phyloP scores from a whole-genome alignment of 1,284 basidiomycete genomes.

The Leccinum fallax region DNA sequence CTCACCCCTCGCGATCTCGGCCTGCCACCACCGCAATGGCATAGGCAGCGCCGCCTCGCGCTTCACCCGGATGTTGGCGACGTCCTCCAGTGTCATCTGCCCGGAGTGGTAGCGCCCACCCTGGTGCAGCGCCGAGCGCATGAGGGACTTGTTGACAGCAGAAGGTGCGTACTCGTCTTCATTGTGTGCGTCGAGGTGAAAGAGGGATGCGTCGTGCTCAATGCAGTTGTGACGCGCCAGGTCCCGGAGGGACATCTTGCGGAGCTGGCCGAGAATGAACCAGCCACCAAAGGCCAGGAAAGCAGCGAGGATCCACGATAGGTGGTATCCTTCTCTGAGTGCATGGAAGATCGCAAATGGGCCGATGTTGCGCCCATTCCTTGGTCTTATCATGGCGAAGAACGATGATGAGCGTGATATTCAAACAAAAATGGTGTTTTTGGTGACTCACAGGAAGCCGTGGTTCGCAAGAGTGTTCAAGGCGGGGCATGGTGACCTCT shows the following conservation, averaged over 20 bases:
- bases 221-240: slow-evolving; percentile 46
- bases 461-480: slow-evolving; percentile 50
- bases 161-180: slow-evolving; percentile 36
- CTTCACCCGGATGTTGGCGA: slow-evolving; percentile 48
- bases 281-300: slow-evolving; percentile 35
- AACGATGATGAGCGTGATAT: background rate
- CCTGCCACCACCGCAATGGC: slow-evolving; percentile 46
- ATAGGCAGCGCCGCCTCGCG: slow-evolving; percentile 42
- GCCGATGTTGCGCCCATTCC: slow-evolving; percentile 35
- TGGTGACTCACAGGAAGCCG: slow-evolving; percentile 41
- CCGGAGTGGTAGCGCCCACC: slow-evolving; percentile 17
- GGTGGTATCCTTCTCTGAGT: slow-evolving; percentile 38
- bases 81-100: slow-evolving; percentile 38
- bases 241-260: slow-evolving; percentile 39
- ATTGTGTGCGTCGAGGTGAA: slow-evolving; percentile 39
- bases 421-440: background rate
- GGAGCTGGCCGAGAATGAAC: slow-evolving; percentile 32
- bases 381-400: slow-evolving; percentile 32
- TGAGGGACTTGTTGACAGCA: slow-evolving; percentile 22
- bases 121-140: slow-evolving; percentile 27
- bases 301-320: slow-evolving; percentile 37
- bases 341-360: slow-evolving; percentile 31
- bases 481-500: slow-evolving; percentile 52
- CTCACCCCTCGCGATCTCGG: slow-evolving; percentile 66
- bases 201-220: slow-evolving; percentile 37